Base-by-base conservation (phyloP, 1,284 basidiomycete genomes). In the Mrakiaceae sp. region DNA sequence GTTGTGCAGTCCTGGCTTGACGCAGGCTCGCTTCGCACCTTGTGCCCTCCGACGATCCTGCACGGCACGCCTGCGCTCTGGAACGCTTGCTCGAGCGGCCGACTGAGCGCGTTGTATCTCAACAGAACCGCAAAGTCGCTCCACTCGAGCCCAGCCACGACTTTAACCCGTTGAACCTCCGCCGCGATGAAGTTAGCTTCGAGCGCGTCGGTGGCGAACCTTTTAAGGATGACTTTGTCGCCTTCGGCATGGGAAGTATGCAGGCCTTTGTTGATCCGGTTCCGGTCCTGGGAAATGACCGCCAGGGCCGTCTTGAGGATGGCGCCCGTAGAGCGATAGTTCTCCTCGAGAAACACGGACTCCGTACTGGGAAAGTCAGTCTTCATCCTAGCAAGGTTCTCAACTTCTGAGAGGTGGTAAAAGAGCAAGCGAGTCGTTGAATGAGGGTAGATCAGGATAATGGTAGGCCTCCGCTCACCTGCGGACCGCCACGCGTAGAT, bases 401-500 rank as follows among this genome's bases (percentile, higher is more conserved):
- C 82, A 3, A 88, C 79, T 70, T 92, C 87, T 48, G 40, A 14
- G 56, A 12, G 11, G 51, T n/a, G 47, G 5, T 3, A 58, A 39
- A 52, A 9, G 49, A 60, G 1, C 43, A 43, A 7, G 27, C 27
- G 27, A 27, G 27, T 27, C 27, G 27, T 27, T 27, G 27, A 27
- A 27, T 27, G 27, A 27, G 27, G 27, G 27, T 27, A 27, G 27
- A 27, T 27, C 27, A 27, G 27, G 27, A 27, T 11, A 9, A 27
- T 27, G 27, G 27, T 27, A 27, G 27, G 27, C 27, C 27, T 27
- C 27, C 27, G 50, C 70, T 55, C 50, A 75, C 75, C 74, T 1
- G 91, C 91, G 10, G 87, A 86, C 6, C 91, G 83, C 91, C 91
- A 95, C 11, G 89, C 89, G 70, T 92, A 92, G 65, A 92, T 94